Base-by-base conservation (phyloP, 192 early-diverging fungal species). In the Entrophospora sp. region DNA sequence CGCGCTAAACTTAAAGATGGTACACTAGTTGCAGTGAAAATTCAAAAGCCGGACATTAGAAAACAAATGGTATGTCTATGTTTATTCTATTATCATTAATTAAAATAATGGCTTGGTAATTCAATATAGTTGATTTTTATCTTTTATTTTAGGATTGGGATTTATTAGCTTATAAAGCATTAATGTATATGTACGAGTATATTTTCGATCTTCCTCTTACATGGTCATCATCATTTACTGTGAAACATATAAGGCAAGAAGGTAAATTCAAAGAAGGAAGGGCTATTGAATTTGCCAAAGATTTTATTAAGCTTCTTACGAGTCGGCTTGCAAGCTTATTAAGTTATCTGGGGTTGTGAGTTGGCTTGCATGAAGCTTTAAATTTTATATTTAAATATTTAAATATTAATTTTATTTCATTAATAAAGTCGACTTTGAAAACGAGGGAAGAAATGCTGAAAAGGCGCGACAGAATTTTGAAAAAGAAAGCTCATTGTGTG, bases 21-120 rank as follows among this genome's bases (percentile, higher is more conserved):
- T 10, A 80, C 82, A 9, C 51, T 60, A 0, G 92, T 97, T 5
- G 95, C 95, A 0, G 91, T 97, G 27, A 97, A 97, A 77, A 78
- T 97, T 4, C 95, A 97, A 64, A 97, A 95, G 64, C 95, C 93
- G 0, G 89, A 87, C 64, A 93, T 97, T 35, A 71, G 66, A 49
- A 66, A 81, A 31, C 95, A 97, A 73, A 92, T 95, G 27, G 83
- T 79, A n/a, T n/a, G n/a, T n/a, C n/a, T n/a, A n/a, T n/a, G n/a
- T n/a, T n/a, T n/a, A n/a, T n/a, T n/a, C n/a, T n/a, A n/a, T n/a
- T n/a, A n/a, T n/a, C n/a, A n/a, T n/a, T n/a, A n/a, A n/a, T n/a
- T n/a, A n/a, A n/a, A n/a, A n/a, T n/a, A n/a, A n/a, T n/a, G n/a
- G n/a, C n/a, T n/a, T n/a, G n/a, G n/a, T n/a, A n/a, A n/a, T n/a